Conservation (phyloP, 2,329 filamentous ascomycete species). For the Leptographium wingfieldii region DNA sequence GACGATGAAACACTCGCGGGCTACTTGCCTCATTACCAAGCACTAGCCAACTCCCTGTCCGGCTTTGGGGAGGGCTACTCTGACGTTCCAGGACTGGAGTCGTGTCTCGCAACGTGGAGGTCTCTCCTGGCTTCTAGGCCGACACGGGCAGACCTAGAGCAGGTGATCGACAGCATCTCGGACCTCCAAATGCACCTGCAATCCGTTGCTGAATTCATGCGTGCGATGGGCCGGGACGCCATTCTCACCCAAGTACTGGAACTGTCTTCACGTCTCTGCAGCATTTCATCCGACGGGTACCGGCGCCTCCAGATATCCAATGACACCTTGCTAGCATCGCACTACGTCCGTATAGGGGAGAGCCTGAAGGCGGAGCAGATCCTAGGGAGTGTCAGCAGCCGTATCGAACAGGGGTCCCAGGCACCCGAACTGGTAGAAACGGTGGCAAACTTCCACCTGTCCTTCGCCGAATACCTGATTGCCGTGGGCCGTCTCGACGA, state of each 20-base stretch:
- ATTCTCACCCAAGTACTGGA: constrained; percentile 35
- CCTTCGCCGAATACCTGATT: constrained; percentile 62
- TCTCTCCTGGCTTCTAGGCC: constrained; percentile 25
- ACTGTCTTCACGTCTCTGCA: constrained; percentile 31
- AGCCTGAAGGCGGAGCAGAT: constrained; percentile 35
- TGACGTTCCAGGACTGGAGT: constrained; percentile 19
- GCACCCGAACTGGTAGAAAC: constrained; percentile 23
- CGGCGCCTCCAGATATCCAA: constrained; percentile 24
- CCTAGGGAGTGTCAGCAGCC: constrained; percentile 45
- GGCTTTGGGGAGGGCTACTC: constrained; percentile 28
- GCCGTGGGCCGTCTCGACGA: constrained; percentile 53
- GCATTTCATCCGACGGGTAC: constrained; percentile 15
- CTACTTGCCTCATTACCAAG: constrained; percentile 36
- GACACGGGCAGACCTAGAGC: constrained; percentile 27
- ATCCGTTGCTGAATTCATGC: constrained; percentile 37
- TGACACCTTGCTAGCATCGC: constrained; percentile 35
- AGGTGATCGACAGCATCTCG: constrained; percentile 35
- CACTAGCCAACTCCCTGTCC: constrained; percentile 30
- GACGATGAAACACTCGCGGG: constrained; percentile 31
- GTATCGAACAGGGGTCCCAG: constrained; percentile 23
- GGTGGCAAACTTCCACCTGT: constrained; percentile 48
- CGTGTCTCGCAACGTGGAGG: constrained; percentile 32
- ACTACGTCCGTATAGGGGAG: constrained; percentile 41
- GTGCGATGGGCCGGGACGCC: constrained; percentile 34
- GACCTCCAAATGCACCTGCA: constrained; percentile 36